Percentiles rank a stretch among this genome's conserved stretches.
phyloP scores from a whole-genome alignment of 2,329 filamentous ascomycete species.

The Scytalidium lignicola region DNA sequence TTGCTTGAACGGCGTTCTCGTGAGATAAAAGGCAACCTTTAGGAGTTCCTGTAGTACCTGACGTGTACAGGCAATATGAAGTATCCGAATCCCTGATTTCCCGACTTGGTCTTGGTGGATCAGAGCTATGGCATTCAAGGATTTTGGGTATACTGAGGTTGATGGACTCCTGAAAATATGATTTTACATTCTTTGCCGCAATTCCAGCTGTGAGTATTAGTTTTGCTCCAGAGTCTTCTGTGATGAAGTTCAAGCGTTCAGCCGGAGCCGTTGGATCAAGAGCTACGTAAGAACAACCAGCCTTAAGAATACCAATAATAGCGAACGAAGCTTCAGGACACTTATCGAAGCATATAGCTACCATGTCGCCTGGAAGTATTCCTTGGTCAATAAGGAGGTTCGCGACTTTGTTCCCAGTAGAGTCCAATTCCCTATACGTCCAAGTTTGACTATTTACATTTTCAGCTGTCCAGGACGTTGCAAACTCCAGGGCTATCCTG shows the following conservation, averaged over 20 bases:
- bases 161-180: conserved; percentile 15
- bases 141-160: conserved; percentile 19
- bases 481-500: conserved; percentile 70
- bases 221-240: conserved; percentile 59
- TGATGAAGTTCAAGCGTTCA: conserved; percentile 27
- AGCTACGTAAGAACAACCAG: conserved; percentile 33
- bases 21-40: conserved; percentile 74
- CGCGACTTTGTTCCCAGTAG: conserved; percentile 67
- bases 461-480: conserved; percentile 46
- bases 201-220: conserved; percentile 55
- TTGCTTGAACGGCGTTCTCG: conserved; percentile 81
- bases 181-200: conserved; percentile 34
- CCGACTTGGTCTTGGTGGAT: conserved; percentile 20
- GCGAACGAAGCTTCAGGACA: conserved; percentile 31
- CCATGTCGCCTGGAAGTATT: conserved; percentile 45
- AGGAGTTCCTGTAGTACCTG: conserved; percentile 32
- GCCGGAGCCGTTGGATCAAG: conserved; percentile 33
- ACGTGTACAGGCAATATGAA: conserved; percentile 31
- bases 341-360: conserved; percentile 33
- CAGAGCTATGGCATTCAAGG: conserved; percentile 9
- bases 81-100: conserved; percentile 20
- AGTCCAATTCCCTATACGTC: conserved; percentile 70
- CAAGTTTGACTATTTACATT: conserved; percentile 49
- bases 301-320: conserved; percentile 31
- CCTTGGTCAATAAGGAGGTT: conserved; percentile 51